Evolutionary conservation across 768 basidiomycete species (phyloP), one percentile per base, ranked within the genome.

Genomic region (Tephrocybe sp.): DNA sequence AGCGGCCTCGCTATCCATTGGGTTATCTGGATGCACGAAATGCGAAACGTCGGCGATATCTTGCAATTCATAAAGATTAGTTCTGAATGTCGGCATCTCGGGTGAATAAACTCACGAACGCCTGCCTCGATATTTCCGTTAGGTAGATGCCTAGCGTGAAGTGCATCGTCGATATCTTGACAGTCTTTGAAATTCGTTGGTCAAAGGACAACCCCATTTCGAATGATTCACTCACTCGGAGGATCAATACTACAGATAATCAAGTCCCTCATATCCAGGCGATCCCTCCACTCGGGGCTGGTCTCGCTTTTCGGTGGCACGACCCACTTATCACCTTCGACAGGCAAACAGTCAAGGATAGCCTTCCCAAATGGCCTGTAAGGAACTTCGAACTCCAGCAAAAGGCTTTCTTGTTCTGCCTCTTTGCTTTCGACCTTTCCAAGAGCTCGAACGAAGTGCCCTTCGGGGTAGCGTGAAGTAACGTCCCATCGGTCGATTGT

Each of bases 11-110:
- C 72, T 84, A 57, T 99, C 95, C 93, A 99, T 98, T 0, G 94
- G 83, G 34, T 88, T 99, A 59, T 94, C 91, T 1, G 94, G 76
- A 45, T 79, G 83, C 1, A 99, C 95, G 57, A 99, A 99, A 65
- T 97, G 84, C 5, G 95, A 97, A 2, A 99, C 95, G 62, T 99
- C 97, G 49, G 95, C 95, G 55, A 99, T 99, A 63, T 99, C 94
- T 98, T 59, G 22, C 24, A 16, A 18, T 25, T 2, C 31, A 22
- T 15, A 8, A 4, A 11, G 38, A 29, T 40, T 42, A 39, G 39
- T 43, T 18, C 42, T 46, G 33, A 42, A 38, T 31, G 34, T n/a
- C n/a, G n/a, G n/a, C n/a, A n/a, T n/a, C n/a, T n/a, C n/a, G 9
- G 30, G 37, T 2, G 38, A n/a, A 16, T 42, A 18, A 4, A 89